Evolutionary conservation across 1,284 basidiomycete genomes (phyloP), one percentile per base, ranked within the genome.

Genomic region (Austropuccinia psidii): DNA sequence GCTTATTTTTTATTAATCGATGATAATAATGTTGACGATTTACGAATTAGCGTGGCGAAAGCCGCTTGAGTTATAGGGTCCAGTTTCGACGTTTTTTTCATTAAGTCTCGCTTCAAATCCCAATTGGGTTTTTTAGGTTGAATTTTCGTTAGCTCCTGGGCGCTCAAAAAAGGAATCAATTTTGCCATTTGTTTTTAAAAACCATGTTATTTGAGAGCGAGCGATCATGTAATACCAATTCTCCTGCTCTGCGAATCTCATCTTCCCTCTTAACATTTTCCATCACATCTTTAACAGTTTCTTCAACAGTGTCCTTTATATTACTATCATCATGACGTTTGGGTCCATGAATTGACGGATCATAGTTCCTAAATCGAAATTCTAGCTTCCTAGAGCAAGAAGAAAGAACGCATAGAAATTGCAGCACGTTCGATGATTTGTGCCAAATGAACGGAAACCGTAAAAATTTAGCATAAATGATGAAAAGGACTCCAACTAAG

Each of bases 111-210:
- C 39, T 73, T 73, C 27, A 73, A 62, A 55, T 73, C 70, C 70
- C 70, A 73, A 64, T 73, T 73, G 5, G 61, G 61, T 49, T 73
- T 73, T 33, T 73, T 73, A 1, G 70, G 70, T 65, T 73, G 61
- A 27, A 73, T 73, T 33, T 73, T 73, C 2, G 17, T 58, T 29
- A 73, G 58, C 31, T 73, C 70, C 70, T 73, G 39, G 7, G 6
- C 15, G 0, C 5, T 39, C 19, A 33, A 45, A 57, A 33, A 24
- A 55, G 27, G 55, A 39, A 41, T 24, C 5, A 55, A 61, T 41
- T 43, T 9, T n/a, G 6, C n/a, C 8, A 11, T 58, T 33, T 33
- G 17, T 15, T 27, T 58, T 58, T 13, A 11, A 49, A 54, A 39
- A n/a, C n/a, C 11, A 43, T 27, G 29, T 45, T 11, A 29, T 15